Evolutionary conservation across 257 asterid genomes (phyloP), one percentile per base, ranked within the genome.

Genomic region (Scutellaria minor): DNA sequence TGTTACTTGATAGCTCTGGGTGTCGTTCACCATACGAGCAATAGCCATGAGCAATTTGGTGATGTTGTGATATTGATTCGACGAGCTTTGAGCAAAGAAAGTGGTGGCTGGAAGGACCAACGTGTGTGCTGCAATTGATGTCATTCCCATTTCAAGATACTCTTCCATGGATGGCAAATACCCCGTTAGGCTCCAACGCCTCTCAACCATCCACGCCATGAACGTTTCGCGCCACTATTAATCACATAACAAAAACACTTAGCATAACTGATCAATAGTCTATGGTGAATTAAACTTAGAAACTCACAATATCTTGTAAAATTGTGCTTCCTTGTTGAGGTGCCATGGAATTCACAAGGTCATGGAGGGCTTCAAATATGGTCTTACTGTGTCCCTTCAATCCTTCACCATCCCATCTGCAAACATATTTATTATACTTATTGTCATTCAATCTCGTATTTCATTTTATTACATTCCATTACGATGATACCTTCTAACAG

Each of bases 151-250:
- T 53, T 76, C 51, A 10, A 89, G 80, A 51, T 87, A 89, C 35
- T 87, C 84, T 4, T 81, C 77, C 77, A 67, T 72, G 31, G 90
- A 70, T 3, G 93, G 88, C 6, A 39, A 5, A 31, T 81, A 57
- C 27, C 87, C 89, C 0, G 70, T 54, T 2, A 7, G 24, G 42
- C 91, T 84, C 96, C 96, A 87, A 3, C 20, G 56, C 12, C 76
- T 85, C 79, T 87, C 96, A 73, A 68, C 82, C 93, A 89, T 79
- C 96, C 93, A 87, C 3, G 96, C 31, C 5, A 0, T 9, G 66
- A 89, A 89, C 9, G 91, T 81, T 76, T 82, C 91, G 0, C 74
- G 12, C 96, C 96, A 89, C 96, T 86, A n/a, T 22, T 6, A 44
- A 20, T 31, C 37, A 31, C 37, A 31, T 31, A 31, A 31, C 5